Evolutionary conservation across 306 rosid species (phyloP).

Genomic region (Glycine latifolia): DNA sequence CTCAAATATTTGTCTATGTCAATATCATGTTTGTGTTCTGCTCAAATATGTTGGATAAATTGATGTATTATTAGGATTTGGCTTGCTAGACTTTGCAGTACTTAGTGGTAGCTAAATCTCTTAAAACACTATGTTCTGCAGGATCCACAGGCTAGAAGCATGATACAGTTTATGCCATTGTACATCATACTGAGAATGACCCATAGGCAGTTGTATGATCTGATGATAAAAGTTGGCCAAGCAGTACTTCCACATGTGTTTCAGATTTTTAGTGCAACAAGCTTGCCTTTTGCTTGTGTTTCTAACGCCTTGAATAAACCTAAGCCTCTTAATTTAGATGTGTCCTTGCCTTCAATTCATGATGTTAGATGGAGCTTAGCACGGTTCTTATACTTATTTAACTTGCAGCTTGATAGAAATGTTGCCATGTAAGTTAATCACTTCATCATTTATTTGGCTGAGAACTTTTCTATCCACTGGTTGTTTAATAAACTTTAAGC

Average conservation of each 20-base stretch:
- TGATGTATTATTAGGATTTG: constrained; percentile 34
- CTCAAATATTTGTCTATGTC: not conserved
- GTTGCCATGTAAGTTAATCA: constrained; percentile 87
- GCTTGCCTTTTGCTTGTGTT: constrained; percentile 80
- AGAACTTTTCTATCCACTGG: constrained; percentile 27
- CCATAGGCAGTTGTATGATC: constrained; percentile 44
- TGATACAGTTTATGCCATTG: constrained; percentile 55
- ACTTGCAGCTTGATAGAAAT: constrained; percentile 88
- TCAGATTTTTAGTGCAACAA: constrained; percentile 58
- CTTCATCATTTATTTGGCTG: constrained; percentile 42
- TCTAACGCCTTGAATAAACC: constrained; percentile 86
- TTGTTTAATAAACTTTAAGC: constrained; percentile 3
- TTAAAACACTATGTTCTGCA: constrained; percentile 60
- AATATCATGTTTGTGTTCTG: constrained; percentile 27
- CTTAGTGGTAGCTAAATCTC: constrained; percentile 31
- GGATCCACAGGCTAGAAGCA: constrained; percentile 56
- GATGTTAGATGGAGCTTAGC: constrained; percentile 80
- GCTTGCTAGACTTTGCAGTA: constrained; percentile 28
- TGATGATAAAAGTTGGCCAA: constrained; percentile 54
- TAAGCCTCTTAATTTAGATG: constrained; percentile 77
- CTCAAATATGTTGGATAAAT: constrained; percentile 30
- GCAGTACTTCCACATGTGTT: constrained; percentile 54
- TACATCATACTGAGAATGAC: constrained; percentile 61
- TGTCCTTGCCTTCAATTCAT: constrained; percentile 74
- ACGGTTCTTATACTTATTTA: constrained; percentile 77